These are phyloP conservation scores for Thalassiosira mediterranea DNA, from an alignment of 352 stramenopile species.

Conservation along the genomic window DNA sequence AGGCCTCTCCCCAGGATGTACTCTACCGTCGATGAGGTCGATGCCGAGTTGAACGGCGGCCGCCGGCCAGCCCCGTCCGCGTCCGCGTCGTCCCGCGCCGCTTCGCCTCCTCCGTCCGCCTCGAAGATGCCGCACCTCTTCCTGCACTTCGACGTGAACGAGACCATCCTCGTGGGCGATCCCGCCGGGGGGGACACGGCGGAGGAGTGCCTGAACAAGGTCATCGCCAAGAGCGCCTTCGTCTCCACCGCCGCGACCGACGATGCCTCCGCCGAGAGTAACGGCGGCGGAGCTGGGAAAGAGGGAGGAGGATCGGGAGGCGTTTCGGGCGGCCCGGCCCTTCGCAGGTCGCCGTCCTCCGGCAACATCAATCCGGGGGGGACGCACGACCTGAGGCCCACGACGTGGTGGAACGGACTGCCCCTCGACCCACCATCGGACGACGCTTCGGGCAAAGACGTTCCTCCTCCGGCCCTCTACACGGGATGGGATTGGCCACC, in stretches of 20 bases:
- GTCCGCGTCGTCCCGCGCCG: not conserved
- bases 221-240: slow-evolving; percentile 70
- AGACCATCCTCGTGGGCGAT: slow-evolving; percentile 82
- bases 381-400: slow-evolving; percentile 59
- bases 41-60: not conserved
- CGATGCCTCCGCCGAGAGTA: not conserved
- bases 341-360: slow-evolving; percentile 26
- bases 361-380: slow-evolving; percentile 25
- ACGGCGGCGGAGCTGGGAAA: not conserved
- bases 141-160: slow-evolving; percentile 82
- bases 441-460: not conserved
- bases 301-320: not conserved
- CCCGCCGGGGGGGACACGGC: slow-evolving; percentile 74
- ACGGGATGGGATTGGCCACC: slow-evolving; percentile 70
- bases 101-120: not conserved
- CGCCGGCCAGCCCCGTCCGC: not conserved
- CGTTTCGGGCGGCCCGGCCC: not conserved
- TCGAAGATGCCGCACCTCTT: slow-evolving; percentile 33
- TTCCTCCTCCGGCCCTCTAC: slow-evolving; percentile 64
- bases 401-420: slow-evolving; percentile 78
- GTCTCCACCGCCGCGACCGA: slow-evolving; percentile 43
- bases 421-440: slow-evolving; percentile 26
- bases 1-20: slow-evolving; percentile 19
- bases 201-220: slow-evolving; percentile 78
- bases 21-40: slow-evolving; percentile 21